These are phyloP conservation scores for Peronospora tabacina DNA, from an alignment of 352 stramenopile species.

Conservation along the genomic window DNA sequence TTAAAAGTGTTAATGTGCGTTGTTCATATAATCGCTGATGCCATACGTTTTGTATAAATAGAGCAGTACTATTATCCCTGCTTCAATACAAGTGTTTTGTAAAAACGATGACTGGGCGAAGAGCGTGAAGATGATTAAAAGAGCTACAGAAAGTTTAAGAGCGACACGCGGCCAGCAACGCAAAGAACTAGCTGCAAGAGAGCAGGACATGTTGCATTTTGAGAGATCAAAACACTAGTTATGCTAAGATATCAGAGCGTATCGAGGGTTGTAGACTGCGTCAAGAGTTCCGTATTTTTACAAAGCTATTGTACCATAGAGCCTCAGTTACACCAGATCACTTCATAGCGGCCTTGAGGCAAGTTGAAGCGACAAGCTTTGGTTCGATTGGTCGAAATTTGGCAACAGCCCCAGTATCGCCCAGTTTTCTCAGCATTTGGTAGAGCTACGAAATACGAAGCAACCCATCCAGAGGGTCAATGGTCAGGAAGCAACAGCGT, in stretches of 20 bases:
- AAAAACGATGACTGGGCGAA: not conserved
- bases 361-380: not conserved
- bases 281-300: constrained; percentile 85
- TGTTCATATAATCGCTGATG: too few species aligned
- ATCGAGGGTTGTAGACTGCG: constrained; percentile 81
- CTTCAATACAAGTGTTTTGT: not conserved
- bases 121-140: not conserved
- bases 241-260: constrained; percentile 54
- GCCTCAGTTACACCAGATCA: constrained; percentile 70
- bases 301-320: constrained; percentile 66
- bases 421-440: too few species aligned
- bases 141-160: constrained; percentile 39
- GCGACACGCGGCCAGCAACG: constrained; percentile 87
- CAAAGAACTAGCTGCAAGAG: not conserved
- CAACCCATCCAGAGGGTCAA: not conserved
- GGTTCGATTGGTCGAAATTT: not conserved
- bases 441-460: not conserved
- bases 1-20: too few species aligned
- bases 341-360: constrained; percentile 31
- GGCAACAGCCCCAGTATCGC: not conserved
- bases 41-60: too few species aligned
- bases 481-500: constrained; percentile 20
- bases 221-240: constrained; percentile 11
- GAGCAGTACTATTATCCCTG: too few species aligned
- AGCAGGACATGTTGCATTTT: constrained; percentile 26